Evolutionary conservation across 129 eudicot genomes (phyloP).

Genomic region (Glebionis coronaria): DNA sequence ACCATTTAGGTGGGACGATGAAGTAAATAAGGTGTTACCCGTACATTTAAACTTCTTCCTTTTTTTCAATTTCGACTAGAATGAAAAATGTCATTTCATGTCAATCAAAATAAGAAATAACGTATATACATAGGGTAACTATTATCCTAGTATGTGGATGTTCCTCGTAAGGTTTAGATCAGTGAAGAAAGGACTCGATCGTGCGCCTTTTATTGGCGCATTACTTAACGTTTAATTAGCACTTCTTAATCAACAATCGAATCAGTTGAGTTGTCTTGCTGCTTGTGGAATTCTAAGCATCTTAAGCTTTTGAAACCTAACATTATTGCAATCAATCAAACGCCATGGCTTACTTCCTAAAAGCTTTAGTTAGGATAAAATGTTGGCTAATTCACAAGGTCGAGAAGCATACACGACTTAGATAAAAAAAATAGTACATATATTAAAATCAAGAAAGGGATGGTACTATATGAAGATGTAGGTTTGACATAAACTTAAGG

Average conservation of each 20-base stretch:
- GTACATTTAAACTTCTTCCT: background rate
- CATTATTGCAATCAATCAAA: background rate
- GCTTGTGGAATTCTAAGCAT: background rate
- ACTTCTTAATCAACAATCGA: too few species aligned
- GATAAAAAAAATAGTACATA: constrained; percentile 16
- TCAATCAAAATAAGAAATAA: background rate
- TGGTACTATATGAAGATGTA: constrained; percentile 17
- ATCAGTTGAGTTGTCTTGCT: too few species aligned
- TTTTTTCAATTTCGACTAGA: background rate
- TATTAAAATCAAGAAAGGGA: constrained; percentile 32
- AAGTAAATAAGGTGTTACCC: constrained; percentile 19
- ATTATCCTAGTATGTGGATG: too few species aligned
- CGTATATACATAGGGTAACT: too few species aligned
- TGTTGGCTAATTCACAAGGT: constrained; percentile 15
- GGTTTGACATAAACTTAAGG: constrained; percentile 33
- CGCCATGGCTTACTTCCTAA: background rate
- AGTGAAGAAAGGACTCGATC: too few species aligned
- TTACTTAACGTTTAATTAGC: too few species aligned
- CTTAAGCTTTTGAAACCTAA: too few species aligned
- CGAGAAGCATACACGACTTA: constrained; percentile 26
- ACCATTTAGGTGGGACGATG: constrained; percentile 26
- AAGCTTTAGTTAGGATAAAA: background rate
- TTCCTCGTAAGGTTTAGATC: too few species aligned
- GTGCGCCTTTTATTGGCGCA: too few species aligned
- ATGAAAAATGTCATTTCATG: background rate